phyloP scores from a whole-genome alignment of 2,329 filamentous ascomycete species.

The Sphaerulina populicola region DNA sequence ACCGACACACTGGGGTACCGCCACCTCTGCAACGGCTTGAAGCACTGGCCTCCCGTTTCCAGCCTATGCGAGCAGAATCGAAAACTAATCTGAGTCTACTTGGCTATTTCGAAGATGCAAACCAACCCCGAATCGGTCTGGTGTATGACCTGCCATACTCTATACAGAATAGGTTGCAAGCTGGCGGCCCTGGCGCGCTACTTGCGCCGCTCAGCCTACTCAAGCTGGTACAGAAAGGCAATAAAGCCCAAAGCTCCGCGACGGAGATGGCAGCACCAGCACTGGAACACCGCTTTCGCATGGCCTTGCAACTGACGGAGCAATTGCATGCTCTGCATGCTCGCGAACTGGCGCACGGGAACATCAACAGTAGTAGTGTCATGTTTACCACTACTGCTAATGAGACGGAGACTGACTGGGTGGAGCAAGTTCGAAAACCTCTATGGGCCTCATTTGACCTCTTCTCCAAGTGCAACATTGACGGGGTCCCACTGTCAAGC shows the following conservation, averaged over 20 bases:
- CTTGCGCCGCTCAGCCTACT: slow-evolving; percentile 39
- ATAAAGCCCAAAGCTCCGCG: slow-evolving; percentile 36
- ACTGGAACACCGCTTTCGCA: slow-evolving; percentile 66
- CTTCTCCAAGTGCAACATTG: slow-evolving; percentile 52
- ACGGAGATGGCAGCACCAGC: slow-evolving; percentile 47
- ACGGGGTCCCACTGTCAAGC: slow-evolving; percentile 38
- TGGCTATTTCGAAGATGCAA: slow-evolving; percentile 68
- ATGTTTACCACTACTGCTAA: slow-evolving; percentile 51
- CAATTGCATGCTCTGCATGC: slow-evolving; percentile 67
- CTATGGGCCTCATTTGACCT: slow-evolving; percentile 67
- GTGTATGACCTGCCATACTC: slow-evolving; percentile 63
- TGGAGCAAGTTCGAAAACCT: slow-evolving; percentile 55
- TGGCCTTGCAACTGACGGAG: slow-evolving; percentile 63
- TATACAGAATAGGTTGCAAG: slow-evolving; percentile 37
- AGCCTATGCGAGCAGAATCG: slow-evolving; percentile 30
- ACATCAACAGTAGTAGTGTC: slow-evolving; percentile 59
- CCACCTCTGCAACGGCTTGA: slow-evolving; percentile 42
- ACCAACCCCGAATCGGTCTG: slow-evolving; percentile 60
- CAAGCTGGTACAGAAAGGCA: slow-evolving; percentile 42
- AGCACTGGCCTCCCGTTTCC: slow-evolving; percentile 29
- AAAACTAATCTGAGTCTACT: slow-evolving; percentile 47
- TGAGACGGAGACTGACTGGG: slow-evolving; percentile 39
- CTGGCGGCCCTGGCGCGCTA: slow-evolving; percentile 31
- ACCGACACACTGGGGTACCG: slow-evolving; percentile 41
- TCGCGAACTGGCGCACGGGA: slow-evolving; percentile 61